Evolutionary conservation across 129 eudicot species (phyloP), one percentile per base, ranked within the genome.

Genomic region (Pulicaria dysenterica): DNA sequence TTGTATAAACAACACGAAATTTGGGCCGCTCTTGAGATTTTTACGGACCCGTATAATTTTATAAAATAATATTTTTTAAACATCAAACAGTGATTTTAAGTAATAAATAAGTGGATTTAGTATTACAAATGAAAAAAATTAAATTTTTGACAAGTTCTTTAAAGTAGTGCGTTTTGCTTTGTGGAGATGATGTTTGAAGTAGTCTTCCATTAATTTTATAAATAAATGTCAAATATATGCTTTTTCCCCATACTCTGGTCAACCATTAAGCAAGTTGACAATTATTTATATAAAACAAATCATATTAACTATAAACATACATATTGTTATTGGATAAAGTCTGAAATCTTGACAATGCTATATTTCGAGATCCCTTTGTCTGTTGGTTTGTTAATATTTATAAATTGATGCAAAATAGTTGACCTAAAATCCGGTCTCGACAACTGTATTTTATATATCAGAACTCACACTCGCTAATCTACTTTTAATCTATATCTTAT

Each of bases 261-360:
- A 70, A 77, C 72, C 77, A 77, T 69, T 61, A 77, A 70, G 62
- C 77, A 77, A 77, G 77, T 77, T 77, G 82, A 44, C 76, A 50
- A 59, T 49, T 45, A 37, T 72, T 7, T 14, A 39, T 5, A 17
- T 17, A 55, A 3, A 16, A 12, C 0, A n/a, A 14, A 34, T 34
- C 10, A 10, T 15, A 12, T 56, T 3, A 3, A 66, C 5, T 44
- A 34, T 55, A 55, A 42, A 43, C 11, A 19, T 43, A 42, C 45
- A 54, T 41, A 4, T 11, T 0, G 6, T 54, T 14, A 12, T 54
- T 44, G 9, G 55, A 46, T 62, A 44, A 64, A 37, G 0, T 4
- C n/a, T 45, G n/a, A 17, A 64, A 66, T 34, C 8, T 31, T 19
- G 11, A 6, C 1, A 6, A 61, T 7, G 54, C 41, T 62, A 17